Evolutionary conservation across 2,329 filamentous ascomycete species (phyloP).

Genomic region (Mollisia scopiformis): DNA sequence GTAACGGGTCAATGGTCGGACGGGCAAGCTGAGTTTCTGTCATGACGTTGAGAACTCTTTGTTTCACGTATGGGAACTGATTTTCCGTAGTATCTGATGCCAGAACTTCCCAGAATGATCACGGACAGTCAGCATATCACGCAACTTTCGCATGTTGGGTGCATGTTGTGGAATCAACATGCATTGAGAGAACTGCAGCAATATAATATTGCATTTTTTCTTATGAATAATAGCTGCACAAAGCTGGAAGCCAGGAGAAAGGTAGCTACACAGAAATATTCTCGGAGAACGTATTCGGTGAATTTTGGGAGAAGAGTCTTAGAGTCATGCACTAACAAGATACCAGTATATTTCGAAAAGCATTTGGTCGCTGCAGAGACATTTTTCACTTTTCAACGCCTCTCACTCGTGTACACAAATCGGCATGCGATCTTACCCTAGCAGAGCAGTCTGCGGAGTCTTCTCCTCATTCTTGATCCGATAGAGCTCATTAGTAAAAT

Average conservation of each 20-base stretch:
- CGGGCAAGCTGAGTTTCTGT: slow-evolving; percentile 18
- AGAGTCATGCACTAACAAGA: slow-evolving; percentile 1
- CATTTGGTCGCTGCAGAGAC: slow-evolving; percentile 8
- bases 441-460: background rate
- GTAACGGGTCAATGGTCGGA: slow-evolving; percentile 6
- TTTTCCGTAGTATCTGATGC: slow-evolving; percentile 19
- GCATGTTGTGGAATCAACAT: slow-evolving; percentile 15
- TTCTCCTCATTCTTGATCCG: slow-evolving; percentile 3
- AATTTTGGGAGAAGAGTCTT: background rate
- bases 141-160: slow-evolving; percentile 12
- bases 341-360: slow-evolving; percentile 13
- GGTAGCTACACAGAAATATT: slow-evolving; percentile 3
- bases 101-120: slow-evolving; percentile 21
- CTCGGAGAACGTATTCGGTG: slow-evolving; percentile 12
- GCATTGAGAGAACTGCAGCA: slow-evolving; percentile 2
- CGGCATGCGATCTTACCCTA: slow-evolving; percentile 7
- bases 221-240: slow-evolving; percentile 7
- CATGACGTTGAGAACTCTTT: background rate
- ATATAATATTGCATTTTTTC: slow-evolving; percentile 16
- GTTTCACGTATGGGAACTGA: background rate
- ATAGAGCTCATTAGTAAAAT: slow-evolving; percentile 6
- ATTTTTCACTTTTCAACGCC: slow-evolving; percentile 23
- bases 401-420: slow-evolving; percentile 10
- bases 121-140: slow-evolving; percentile 14
- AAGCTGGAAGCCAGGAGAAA: slow-evolving; percentile 5